These are phyloP conservation scores for Yarrowia divulgata DNA, from an alignment of 805 yeast genomes.

Conservation along the genomic window DNA sequence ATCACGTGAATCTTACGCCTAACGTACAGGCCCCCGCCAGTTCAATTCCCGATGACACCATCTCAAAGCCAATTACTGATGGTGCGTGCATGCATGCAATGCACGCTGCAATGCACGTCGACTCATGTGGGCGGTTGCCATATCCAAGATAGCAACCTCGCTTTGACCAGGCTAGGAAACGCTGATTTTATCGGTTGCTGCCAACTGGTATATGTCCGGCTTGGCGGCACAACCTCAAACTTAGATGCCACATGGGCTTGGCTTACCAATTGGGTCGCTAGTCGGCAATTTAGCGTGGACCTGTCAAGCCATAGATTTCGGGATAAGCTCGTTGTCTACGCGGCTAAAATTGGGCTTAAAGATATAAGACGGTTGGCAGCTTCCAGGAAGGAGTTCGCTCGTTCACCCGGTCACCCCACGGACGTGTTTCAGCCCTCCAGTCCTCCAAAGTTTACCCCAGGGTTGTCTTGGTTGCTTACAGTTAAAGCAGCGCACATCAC, in stretches of 20 bases:
- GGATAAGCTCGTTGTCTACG: slow-evolving; percentile 2
- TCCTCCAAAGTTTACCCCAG: not conserved
- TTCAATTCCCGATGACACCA: no score
- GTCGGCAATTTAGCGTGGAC: not conserved
- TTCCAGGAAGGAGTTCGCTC: no score
- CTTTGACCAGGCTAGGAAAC: not conserved
- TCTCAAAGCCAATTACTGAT: no score
- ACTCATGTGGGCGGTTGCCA: not conserved
- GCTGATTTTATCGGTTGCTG: not conserved
- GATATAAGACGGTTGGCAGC: no score
- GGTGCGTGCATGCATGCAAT: slow-evolving; percentile 10
- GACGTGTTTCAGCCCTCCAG: not conserved
- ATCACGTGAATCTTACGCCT: slow-evolving; percentile 21
- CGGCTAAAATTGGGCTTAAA: slow-evolving; percentile 26
- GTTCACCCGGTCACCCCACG: no score
- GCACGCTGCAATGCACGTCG: not conserved
- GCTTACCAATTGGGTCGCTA: not conserved
- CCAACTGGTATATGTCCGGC: not conserved
- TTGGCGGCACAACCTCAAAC: not conserved
- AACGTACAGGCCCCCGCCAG: no score
- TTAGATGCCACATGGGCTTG: not conserved
- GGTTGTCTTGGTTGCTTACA: slow-evolving; percentile 12
- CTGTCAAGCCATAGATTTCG: not conserved
- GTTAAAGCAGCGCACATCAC: slow-evolving; percentile 19
- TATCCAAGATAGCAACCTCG: not conserved